A percentile compares a stretch with the other conserved stretches of the same genome.
phyloP scores from a whole-genome alignment of 1,284 basidiomycete genomes.

The Ustilago sp. region DNA sequence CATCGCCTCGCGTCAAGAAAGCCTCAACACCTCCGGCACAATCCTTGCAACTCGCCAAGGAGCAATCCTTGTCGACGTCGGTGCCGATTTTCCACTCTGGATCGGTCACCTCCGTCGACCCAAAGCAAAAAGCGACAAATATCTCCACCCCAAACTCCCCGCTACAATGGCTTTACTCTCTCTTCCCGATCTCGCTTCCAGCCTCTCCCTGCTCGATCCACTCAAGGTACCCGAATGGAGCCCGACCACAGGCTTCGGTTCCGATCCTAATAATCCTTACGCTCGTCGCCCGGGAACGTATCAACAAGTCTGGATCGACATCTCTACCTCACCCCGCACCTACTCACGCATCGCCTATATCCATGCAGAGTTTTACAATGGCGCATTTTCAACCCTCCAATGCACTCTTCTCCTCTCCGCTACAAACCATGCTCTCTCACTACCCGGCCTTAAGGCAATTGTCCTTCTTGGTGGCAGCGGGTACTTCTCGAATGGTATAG shows the following conservation, averaged over 20 bases:
- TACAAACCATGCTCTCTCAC: slow-evolving; percentile 69
- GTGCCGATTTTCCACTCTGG: slow-evolving; percentile 70
- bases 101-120: slow-evolving; percentile 71
- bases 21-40: slow-evolving; percentile 57
- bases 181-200: slow-evolving; percentile 63
- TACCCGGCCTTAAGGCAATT: slow-evolving; percentile 69
- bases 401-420: slow-evolving; percentile 70
- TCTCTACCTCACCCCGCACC: slow-evolving; percentile 42
- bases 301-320: slow-evolving; percentile 71
- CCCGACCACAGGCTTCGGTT: slow-evolving; percentile 28
- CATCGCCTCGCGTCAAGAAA: slow-evolving; percentile 32
- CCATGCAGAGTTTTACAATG: slow-evolving; percentile 72
- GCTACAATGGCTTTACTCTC: slow-evolving; percentile 69
- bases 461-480: slow-evolving; percentile 70
- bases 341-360: slow-evolving; percentile 67
- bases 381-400: slow-evolving; percentile 71
- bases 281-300: slow-evolving; percentile 66
- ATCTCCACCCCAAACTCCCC: slow-evolving; percentile 71
- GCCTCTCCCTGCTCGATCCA: slow-evolving; percentile 46
- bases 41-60: slow-evolving; percentile 71
- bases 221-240: slow-evolving; percentile 70
- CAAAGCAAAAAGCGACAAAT: slow-evolving; percentile 67
- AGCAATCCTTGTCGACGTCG: slow-evolving; percentile 71
- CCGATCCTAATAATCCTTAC: slow-evolving; percentile 31
- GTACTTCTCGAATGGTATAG: slow-evolving; percentile 73